Percentiles rank a stretch among this genome's conserved stretches.
phyloP scores from a whole-genome alignment of 208 protist species.

The Crithidia sp. region DNA sequence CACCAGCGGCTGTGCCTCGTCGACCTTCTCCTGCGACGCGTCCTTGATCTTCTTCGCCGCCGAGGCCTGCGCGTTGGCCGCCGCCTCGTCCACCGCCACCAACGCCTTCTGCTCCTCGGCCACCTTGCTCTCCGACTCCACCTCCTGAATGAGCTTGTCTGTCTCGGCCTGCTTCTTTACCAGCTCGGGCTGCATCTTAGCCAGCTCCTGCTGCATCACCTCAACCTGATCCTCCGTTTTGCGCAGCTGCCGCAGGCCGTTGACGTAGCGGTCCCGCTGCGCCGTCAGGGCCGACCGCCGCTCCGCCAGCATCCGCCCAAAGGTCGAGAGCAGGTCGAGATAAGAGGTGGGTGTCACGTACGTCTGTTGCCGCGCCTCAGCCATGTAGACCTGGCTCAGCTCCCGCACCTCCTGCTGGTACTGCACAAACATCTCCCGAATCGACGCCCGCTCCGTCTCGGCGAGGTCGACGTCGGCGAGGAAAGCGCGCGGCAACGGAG shows the following conservation, averaged over 20 bases:
- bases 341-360: constrained; percentile 98
- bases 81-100: constrained; percentile 91
- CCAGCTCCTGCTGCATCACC: constrained; percentile 93
- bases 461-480: constrained; percentile 83
- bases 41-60: constrained; percentile 94
- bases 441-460: constrained; percentile 59
- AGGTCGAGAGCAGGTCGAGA: constrained; percentile 94
- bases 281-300: constrained; percentile 88
- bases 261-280: constrained; percentile 88
- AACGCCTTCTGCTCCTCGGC: constrained; percentile 87
- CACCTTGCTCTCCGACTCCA: constrained; percentile 88
- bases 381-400: constrained; percentile 80
- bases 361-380: constrained; percentile 88
- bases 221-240: constrained; percentile 96
- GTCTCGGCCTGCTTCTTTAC: constrained; percentile 92
- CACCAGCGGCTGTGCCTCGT: constrained; percentile 95
- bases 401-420: constrained; percentile 93
- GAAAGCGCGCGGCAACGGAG: constrained; percentile 89
- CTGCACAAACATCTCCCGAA: constrained; percentile 91
- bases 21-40: constrained; percentile 95
- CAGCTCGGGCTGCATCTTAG: constrained; percentile 92
- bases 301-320: constrained; percentile 85
- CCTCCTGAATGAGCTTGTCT: constrained; percentile 81
- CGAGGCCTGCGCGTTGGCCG: constrained; percentile 89
- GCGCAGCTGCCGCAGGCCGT: constrained; percentile 87